Conservation (phyloP, 306 rosid genomes). For the Heteromeles arbutifolia region DNA sequence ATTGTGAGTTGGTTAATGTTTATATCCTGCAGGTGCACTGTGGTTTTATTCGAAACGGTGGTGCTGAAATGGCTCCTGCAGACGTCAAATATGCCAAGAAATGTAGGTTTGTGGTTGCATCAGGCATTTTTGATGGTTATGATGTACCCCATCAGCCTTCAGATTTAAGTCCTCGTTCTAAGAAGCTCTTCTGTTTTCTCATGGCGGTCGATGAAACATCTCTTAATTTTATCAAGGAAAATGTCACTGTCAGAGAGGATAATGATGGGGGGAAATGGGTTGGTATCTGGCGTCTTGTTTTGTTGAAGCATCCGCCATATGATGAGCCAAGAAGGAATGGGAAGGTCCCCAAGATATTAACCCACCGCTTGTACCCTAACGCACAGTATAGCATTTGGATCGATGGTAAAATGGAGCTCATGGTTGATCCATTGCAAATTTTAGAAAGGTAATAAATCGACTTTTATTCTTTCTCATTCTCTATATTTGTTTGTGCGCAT, state of each 20-base stretch:
- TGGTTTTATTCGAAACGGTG: conserved; percentile 82
- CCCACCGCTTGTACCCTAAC: conserved; percentile 81
- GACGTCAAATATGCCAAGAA: conserved; percentile 70
- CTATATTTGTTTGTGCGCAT: background rate
- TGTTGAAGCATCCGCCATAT: conserved; percentile 73
- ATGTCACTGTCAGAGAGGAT: conserved; percentile 66
- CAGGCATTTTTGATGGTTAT: conserved; percentile 93
- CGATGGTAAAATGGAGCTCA: conserved; percentile 97
- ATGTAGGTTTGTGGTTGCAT: conserved; percentile 91
- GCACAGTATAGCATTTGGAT: conserved; percentile 97
- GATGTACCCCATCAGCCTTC: conserved; percentile 92
- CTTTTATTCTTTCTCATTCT: background rate
- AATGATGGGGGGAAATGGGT: conserved; percentile 75
- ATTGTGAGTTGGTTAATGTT: background rate
- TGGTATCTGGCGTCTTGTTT: conserved; percentile 91
- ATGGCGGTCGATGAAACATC: conserved; percentile 92
- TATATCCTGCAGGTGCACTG: conserved; percentile 63
- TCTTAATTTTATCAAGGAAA: conserved; percentile 63
- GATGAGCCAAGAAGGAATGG: conserved; percentile 99
- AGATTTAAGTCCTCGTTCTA: conserved; percentile 63
- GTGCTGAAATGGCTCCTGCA: conserved; percentile 71
- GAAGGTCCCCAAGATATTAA: conserved; percentile 89
- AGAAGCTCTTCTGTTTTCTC: conserved; percentile 85
- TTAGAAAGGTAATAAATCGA: conserved; percentile 65
- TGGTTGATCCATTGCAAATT: conserved; percentile 85